Conservation (phyloP, 257 asterid genomes). For the Primulina tabacum region DNA sequence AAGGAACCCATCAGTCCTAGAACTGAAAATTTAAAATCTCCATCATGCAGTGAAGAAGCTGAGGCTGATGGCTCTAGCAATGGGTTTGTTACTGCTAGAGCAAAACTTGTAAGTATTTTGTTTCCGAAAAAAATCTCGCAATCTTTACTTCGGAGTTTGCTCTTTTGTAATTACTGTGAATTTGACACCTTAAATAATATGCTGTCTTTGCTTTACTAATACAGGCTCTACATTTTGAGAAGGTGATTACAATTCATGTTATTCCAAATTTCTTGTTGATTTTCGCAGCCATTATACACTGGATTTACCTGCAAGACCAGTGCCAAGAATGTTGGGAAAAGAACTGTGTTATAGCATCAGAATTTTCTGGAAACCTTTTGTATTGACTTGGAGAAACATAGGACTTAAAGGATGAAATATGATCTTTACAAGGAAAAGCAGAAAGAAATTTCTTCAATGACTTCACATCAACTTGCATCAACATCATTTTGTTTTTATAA, state of each 20-base stretch:
- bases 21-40: conserved; percentile 49
- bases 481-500: not conserved
- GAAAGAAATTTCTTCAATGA: conserved; percentile 9
- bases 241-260: conserved; percentile 16
- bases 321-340: conserved; percentile 17
- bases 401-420: not conserved
- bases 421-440: not conserved
- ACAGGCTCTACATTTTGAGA: conserved; percentile 7
- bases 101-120: conserved; percentile 67
- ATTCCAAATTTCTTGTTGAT: conserved; percentile 6
- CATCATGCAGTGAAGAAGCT: conserved; percentile 57
- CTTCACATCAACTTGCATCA: conserved; percentile 8
- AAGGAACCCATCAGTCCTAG: conserved; percentile 56
- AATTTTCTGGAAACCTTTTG: conserved; percentile 8
- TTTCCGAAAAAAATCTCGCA: conserved; percentile 3
- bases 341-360: not conserved
- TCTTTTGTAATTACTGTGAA: conserved; percentile 17
- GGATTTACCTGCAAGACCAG: conserved; percentile 5
- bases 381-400: conserved; percentile 10
- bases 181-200: conserved; percentile 7
- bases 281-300: conserved; percentile 1
- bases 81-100: conserved; percentile 93
- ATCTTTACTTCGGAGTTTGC: conserved; percentile 19
- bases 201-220: conserved; percentile 15
- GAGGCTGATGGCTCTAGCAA: conserved; percentile 54